Evolutionary conservation across 1,139 yeast genomes (phyloP).

Genomic region (Yamadazyma atlantica): DNA sequence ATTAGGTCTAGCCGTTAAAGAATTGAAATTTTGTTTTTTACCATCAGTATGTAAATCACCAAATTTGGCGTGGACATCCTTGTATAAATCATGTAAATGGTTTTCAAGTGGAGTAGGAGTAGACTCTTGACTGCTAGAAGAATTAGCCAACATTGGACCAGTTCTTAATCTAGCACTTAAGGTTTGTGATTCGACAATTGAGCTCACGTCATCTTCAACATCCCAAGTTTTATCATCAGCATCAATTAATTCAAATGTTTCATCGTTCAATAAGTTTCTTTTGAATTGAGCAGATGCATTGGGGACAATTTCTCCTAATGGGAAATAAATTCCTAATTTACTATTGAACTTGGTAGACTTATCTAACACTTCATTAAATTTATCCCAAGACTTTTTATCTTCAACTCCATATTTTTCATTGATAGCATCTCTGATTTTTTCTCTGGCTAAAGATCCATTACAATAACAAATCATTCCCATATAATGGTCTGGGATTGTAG

Average conservation of each 20-base stretch:
- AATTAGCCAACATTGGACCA: slow-evolving; percentile 59
- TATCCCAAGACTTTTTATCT: slow-evolving; percentile 54
- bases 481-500: slow-evolving; percentile 70
- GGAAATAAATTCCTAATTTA: slow-evolving; percentile 78
- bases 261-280: slow-evolving; percentile 38
- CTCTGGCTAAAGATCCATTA: slow-evolving; percentile 88
- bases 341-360: slow-evolving; percentile 32
- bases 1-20: slow-evolving; percentile 59
- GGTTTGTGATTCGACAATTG: slow-evolving; percentile 86
- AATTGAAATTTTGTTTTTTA: slow-evolving; percentile 38
- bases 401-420: slow-evolving; percentile 43
- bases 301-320: slow-evolving; percentile 87
- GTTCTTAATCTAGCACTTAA: slow-evolving; percentile 78
- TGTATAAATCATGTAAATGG: slow-evolving; percentile 21
- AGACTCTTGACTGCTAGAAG: slow-evolving; percentile 13
- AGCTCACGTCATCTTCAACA: slow-evolving; percentile 64
- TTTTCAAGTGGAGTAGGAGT: slow-evolving; percentile 16
- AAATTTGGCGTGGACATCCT: slow-evolving; percentile 27
- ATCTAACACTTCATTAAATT: slow-evolving; percentile 60
- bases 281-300: slow-evolving; percentile 63
- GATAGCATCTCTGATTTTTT: slow-evolving; percentile 63
- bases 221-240: slow-evolving; percentile 30
- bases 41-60: slow-evolving; percentile 54
- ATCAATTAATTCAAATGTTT: slow-evolving; percentile 12
- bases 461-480: slow-evolving; percentile 97